Evolutionary conservation across 768 basidiomycete genomes (phyloP).

Genomic region (Mycena epipterygia): DNA sequence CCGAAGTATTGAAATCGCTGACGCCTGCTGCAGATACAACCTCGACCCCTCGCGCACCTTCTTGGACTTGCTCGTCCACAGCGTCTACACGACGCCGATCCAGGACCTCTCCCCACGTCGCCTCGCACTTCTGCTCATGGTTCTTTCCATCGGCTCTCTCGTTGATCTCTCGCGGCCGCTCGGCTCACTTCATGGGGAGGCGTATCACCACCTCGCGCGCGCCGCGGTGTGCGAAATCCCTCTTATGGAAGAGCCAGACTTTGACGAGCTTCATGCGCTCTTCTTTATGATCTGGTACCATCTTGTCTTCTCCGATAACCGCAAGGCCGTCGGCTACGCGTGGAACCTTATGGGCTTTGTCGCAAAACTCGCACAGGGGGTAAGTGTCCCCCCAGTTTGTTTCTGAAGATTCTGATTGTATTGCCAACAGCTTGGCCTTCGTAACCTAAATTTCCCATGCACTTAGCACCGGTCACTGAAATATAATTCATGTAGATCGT

Average conservation of each 20-base stretch:
- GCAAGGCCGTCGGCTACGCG: conserved; percentile 78
- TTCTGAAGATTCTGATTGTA: conserved; percentile 18
- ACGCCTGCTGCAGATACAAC: conserved; percentile 63
- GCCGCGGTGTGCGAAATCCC: conserved; percentile 81
- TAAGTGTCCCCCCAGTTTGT: conserved; percentile 50
- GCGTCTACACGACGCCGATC: conserved; percentile 73
- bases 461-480: conserved; percentile 18
- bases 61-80: conserved; percentile 76
- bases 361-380: conserved; percentile 79
- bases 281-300: conserved; percentile 84
- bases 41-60: conserved; percentile 79
- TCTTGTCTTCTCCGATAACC: conserved; percentile 80
- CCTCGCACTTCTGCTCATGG: conserved; percentile 76
- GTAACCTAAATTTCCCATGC: conserved; percentile 26
- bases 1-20: conserved; percentile 27
- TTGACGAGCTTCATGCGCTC: conserved; percentile 78
- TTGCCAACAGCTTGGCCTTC: conserved; percentile 31
- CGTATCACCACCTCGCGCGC: conserved; percentile 76
- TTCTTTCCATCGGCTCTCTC: conserved; percentile 78
- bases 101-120: conserved; percentile 75
- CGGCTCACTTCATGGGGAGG: conserved; percentile 71
- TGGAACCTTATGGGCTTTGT: conserved; percentile 85
- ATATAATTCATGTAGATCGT: conserved; percentile 62
- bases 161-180: conserved; percentile 72
- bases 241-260: conserved; percentile 81